Percentiles rank a stretch among this genome's conserved stretches.
Evolutionary conservation across 176 grass and related monocot genomes (phyloP).

Genomic region (Calamus simplicifolius): DNA sequence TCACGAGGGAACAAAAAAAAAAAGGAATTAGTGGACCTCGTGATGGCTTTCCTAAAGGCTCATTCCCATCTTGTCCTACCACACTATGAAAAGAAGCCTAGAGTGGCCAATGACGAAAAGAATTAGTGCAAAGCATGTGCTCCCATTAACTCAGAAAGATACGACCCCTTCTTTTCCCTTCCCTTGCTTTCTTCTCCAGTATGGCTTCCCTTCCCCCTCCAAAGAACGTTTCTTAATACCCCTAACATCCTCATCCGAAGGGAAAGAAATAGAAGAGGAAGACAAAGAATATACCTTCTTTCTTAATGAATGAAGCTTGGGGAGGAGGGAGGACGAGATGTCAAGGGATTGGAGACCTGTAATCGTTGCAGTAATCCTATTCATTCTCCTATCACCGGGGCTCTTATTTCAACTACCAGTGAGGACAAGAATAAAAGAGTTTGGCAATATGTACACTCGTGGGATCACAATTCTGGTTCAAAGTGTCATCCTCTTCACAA

Average conservation of each 20-base stretch:
- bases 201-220: too few relatives aligned
- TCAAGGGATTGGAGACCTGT: slow-evolving; percentile 42
- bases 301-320: too few relatives aligned
- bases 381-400: slow-evolving; percentile 48
- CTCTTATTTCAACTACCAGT: slow-evolving; percentile 42
- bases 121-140: slow-evolving; percentile 19
- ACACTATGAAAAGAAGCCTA: slow-evolving; percentile 9
- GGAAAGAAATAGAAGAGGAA: too few relatives aligned
- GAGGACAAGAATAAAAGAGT: slow-evolving; percentile 33
- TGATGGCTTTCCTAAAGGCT: background rate
- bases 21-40: background rate
- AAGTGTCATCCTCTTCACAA: slow-evolving; percentile 26
- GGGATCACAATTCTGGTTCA: slow-evolving; percentile 43
- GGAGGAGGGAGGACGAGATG: background rate
- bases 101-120: slow-evolving; percentile 16
- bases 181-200: background rate
- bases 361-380: slow-evolving; percentile 32
- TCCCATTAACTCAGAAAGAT: slow-evolving; percentile 25
- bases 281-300: too few relatives aligned
- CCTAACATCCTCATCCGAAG: too few relatives aligned
- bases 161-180: background rate
- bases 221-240: too few relatives aligned
- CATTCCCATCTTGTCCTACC: background rate
- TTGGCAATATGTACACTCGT: slow-evolving; percentile 49
- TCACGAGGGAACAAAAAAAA: too few relatives aligned